Percentiles rank a stretch among this genome's conserved stretches.
phyloP scores from a whole-genome alignment of 192 early-diverging fungal genomes.

The Podila verticillata region DNA sequence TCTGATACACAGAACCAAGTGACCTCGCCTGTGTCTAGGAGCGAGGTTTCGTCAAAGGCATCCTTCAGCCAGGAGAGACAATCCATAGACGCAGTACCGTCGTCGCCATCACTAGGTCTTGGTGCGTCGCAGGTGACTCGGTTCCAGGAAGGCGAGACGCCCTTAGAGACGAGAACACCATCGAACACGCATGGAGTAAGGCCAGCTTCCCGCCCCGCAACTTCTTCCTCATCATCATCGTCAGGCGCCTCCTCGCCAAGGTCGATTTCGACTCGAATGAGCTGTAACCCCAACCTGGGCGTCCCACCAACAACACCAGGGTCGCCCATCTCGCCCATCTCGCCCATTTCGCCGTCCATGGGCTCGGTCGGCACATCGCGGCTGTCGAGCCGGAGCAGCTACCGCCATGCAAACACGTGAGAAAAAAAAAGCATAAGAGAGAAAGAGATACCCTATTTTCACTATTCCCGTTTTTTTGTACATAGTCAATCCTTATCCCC shows the following conservation, averaged over 20 bases:
- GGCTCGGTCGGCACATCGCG: conserved; percentile 16
- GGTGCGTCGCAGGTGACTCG: too few relatives aligned
- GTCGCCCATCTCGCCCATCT: conserved; percentile 27
- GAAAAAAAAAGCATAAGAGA: too few relatives aligned
- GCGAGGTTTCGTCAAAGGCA: too few relatives aligned
- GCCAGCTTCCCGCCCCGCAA: not conserved
- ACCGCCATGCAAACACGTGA: too few relatives aligned
- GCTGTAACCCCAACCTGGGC: not conserved
- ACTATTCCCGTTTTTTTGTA: not conserved
- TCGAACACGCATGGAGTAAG: not conserved
- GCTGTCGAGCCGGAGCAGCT: conserved; percentile 11
- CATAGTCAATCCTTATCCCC: not conserved
- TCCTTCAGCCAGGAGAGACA: too few relatives aligned
- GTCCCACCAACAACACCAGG: too few relatives aligned
- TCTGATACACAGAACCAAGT: too few relatives aligned
- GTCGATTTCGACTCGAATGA: not conserved
- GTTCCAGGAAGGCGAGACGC: conserved; percentile 15
- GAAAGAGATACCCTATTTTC: too few relatives aligned
- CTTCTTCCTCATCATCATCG: not conserved
- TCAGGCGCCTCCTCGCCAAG: not conserved
- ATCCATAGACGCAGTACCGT: not conserved
- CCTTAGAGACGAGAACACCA: not conserved
- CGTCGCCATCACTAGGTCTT: too few relatives aligned
- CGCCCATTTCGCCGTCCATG: conserved; percentile 21
- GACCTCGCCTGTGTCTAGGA: too few relatives aligned